Percentiles rank a stretch among this genome's conserved stretches.
phyloP scores from a whole-genome alignment of 2,329 filamentous ascomycete species.

The Apiospora kogelbergensis region DNA sequence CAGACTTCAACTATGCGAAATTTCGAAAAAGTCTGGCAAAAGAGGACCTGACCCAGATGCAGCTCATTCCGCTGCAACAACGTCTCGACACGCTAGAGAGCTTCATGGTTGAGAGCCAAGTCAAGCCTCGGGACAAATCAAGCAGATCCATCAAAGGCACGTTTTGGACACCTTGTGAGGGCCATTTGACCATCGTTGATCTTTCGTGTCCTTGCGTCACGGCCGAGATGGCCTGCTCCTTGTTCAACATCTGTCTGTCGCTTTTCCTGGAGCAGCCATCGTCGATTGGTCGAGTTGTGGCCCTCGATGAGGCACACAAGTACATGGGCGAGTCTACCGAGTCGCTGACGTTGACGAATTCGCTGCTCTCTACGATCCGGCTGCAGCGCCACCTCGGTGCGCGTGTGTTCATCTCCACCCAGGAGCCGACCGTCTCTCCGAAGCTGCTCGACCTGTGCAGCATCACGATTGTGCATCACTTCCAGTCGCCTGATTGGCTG shows the following conservation, averaged over 20 bases:
- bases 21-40: slow-evolving; percentile 42
- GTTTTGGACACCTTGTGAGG: slow-evolving; percentile 27
- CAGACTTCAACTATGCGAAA: slow-evolving; percentile 46
- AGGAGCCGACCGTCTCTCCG: slow-evolving; percentile 72
- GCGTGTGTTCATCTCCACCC: slow-evolving; percentile 70
- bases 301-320: slow-evolving; percentile 78
- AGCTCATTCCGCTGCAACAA: slow-evolving; percentile 56
- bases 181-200: slow-evolving; percentile 66
- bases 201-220: slow-evolving; percentile 72
- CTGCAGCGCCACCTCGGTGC: slow-evolving; percentile 69
- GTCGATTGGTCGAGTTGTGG: slow-evolving; percentile 58
- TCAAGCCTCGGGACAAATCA: slow-evolving; percentile 20
- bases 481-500: slow-evolving; percentile 67
- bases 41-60: slow-evolving; percentile 44
- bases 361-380: slow-evolving; percentile 62
- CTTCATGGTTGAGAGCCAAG: slow-evolving; percentile 48
- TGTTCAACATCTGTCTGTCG: slow-evolving; percentile 72
- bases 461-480: slow-evolving; percentile 71
- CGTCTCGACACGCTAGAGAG: slow-evolving; percentile 63
- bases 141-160: slow-evolving; percentile 16
- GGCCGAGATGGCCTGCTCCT: slow-evolving; percentile 62
- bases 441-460: slow-evolving; percentile 70
- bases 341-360: slow-evolving; percentile 58
- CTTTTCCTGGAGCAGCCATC: slow-evolving; percentile 60
- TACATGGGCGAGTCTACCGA: slow-evolving; percentile 62